Evolutionary conservation across 1,139 yeast species (phyloP).

Genomic region (Hansenula lynferdii): DNA sequence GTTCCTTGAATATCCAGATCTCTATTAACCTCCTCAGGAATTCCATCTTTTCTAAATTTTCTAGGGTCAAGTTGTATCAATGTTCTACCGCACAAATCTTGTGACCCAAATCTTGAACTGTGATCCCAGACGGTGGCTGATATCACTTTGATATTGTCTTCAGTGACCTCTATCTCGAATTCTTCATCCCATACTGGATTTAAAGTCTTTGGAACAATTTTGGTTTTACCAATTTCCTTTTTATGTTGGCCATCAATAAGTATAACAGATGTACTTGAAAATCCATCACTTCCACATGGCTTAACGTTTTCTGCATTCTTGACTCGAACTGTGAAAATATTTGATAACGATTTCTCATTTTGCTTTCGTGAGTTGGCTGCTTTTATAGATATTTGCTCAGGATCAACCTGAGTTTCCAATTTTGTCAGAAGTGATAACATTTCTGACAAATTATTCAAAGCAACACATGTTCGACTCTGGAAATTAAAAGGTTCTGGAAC

Average conservation of each 20-base stretch:
- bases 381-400: conserved; percentile 49
- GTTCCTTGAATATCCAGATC: conserved; percentile 70
- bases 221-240: conserved; percentile 65
- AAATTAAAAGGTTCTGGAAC: conserved; percentile 59
- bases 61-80: conserved; percentile 59
- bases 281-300: conserved; percentile 45
- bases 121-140: conserved; percentile 76
- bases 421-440: conserved; percentile 53
- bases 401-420: conserved; percentile 57
- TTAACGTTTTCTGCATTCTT: conserved; percentile 68
- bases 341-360: conserved; percentile 36
- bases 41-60: conserved; percentile 62
- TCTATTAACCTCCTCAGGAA: conserved; percentile 55
- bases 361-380: conserved; percentile 33
- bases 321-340: conserved; percentile 62
- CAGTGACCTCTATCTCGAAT: conserved; percentile 52
- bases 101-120: conserved; percentile 42
- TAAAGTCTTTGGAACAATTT: conserved; percentile 53
- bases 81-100: conserved; percentile 68
- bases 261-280: conserved; percentile 64
- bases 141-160: conserved; percentile 33
- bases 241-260: conserved; percentile 56
- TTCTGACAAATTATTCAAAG: conserved; percentile 64
- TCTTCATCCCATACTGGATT: conserved; percentile 91
- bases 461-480: conserved; percentile 63